Conservation (phyloP, 805 yeast species). For the Candida jianshihensis region DNA sequence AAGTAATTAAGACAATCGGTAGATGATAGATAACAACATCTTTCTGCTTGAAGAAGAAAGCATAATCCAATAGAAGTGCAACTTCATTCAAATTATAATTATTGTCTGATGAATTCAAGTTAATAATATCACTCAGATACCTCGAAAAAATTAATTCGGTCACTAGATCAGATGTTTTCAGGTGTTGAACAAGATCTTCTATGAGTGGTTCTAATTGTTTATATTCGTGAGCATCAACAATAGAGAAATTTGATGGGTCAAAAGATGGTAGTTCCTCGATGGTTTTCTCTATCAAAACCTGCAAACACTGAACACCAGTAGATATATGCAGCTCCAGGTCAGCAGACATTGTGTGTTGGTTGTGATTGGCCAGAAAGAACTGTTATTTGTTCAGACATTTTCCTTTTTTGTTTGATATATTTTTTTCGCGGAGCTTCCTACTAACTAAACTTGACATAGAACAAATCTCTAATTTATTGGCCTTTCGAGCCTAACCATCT, state of each 20-base stretch:
- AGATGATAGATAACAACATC: slow-evolving; percentile 7
- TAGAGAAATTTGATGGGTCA: not conserved
- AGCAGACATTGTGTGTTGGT: not conserved
- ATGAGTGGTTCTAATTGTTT: not conserved
- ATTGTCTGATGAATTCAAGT: slow-evolving; percentile 7
- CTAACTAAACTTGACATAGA: too few species aligned
- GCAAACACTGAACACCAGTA: not conserved
- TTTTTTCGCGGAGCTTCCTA: too few species aligned
- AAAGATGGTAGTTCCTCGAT: not conserved
- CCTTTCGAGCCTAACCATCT: too few species aligned
- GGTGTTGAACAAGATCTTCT: not conserved
- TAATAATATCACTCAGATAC: slow-evolving; percentile 7
- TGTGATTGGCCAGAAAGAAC: not conserved
- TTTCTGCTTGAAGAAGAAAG: slow-evolving; percentile 7
- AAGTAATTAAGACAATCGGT: slow-evolving; percentile 8
- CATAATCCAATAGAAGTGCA: slow-evolving; percentile 15
- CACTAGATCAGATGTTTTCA: not conserved
- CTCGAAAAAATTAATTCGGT: slow-evolving; percentile 8
- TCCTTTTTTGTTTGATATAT: not conserved
- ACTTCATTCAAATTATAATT: slow-evolving; percentile 9
- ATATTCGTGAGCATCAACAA: not conserved
- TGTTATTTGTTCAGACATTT: too few species aligned
- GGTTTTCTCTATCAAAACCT: not conserved
- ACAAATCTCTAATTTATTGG: too few species aligned
- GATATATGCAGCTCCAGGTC: not conserved